phyloP scores from a whole-genome alignment of 352 stramenopile genomes.

The Phytopythium chamaehyphon region DNA sequence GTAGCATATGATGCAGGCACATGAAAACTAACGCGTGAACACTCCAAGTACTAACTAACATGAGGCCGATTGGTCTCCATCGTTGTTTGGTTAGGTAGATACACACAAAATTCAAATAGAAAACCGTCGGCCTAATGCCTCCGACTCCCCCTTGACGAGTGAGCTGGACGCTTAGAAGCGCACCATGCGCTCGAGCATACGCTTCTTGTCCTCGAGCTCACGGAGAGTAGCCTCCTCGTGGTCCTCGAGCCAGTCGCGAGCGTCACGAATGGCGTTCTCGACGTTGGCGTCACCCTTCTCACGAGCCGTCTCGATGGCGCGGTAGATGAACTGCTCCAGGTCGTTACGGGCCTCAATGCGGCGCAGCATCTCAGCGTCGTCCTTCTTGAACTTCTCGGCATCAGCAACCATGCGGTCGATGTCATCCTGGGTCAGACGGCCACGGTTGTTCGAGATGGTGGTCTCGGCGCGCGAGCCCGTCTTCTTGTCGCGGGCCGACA shows the following conservation, averaged over 20 bases:
- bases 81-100: constrained; percentile 10
- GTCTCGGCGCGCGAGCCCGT: constrained; percentile 60
- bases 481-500: constrained; percentile 86
- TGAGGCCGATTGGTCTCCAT: constrained; percentile 12
- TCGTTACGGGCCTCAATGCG: constrained; percentile 69
- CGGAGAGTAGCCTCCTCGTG: constrained; percentile 88
- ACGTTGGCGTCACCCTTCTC: constrained; percentile 62
- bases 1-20: no score
- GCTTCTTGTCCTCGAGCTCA: constrained; percentile 95
- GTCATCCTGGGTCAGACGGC: constrained; percentile 60
- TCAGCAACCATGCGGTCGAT: constrained; percentile 72
- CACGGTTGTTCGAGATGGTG: constrained; percentile 76
- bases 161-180: constrained; percentile 38
- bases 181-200: constrained; percentile 67
- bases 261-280: constrained; percentile 84
- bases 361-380: constrained; percentile 62
- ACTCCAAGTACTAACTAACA: constrained; percentile 16
- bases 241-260: constrained; percentile 85
- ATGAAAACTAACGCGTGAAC: no score
- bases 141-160: not conserved
- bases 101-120: constrained; percentile 9
- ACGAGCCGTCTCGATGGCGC: constrained; percentile 56
- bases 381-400: constrained; percentile 73
- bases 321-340: constrained; percentile 72
- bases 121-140: not conserved